phyloP scores from a whole-genome alignment of 768 basidiomycete genomes.

The Pleurotus tuber-regium region DNA sequence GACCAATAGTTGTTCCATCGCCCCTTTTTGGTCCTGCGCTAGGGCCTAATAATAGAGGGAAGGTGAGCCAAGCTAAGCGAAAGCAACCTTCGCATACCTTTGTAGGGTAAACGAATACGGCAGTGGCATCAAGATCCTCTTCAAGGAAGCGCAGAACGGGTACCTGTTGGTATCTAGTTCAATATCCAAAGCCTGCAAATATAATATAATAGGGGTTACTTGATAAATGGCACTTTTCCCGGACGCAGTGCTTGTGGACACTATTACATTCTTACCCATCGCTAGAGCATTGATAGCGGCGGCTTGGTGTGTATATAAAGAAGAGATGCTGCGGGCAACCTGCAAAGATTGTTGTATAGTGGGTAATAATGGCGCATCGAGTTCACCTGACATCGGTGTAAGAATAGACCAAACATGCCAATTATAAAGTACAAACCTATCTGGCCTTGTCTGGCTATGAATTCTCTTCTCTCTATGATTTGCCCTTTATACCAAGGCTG shows the following conservation, averaged over 20 bases:
- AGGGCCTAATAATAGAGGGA: constrained; percentile 52
- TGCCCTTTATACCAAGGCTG: constrained; percentile 71
- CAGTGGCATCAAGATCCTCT: constrained; percentile 57
- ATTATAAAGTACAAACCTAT: constrained; percentile 37
- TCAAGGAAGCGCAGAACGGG: constrained; percentile 69
- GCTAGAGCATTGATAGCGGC: constrained; percentile 65
- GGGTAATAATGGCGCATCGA: constrained; percentile 58
- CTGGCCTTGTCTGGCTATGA: constrained; percentile 49
- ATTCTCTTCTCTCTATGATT: constrained; percentile 55
- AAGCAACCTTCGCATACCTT: constrained; percentile 46
- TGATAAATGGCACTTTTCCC: constrained; percentile 90
- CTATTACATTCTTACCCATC: constrained; percentile 67
- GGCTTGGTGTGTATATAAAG: constrained; percentile 71
- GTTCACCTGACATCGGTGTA: constrained; percentile 29
- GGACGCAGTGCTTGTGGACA: constrained; percentile 88
- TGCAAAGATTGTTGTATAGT: constrained; percentile 53
- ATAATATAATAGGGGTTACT: constrained; percentile 34
- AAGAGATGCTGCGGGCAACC: constrained; percentile 55
- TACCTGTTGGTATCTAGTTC: constrained; percentile 40
- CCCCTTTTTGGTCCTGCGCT: constrained; percentile 81
- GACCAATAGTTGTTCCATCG: constrained; percentile 64
- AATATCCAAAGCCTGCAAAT: not conserved
- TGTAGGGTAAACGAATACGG: constrained; percentile 86
- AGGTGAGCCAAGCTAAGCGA: not conserved
- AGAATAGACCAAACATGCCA: not conserved